phyloP scores from a whole-genome alignment of 1,284 basidiomycete genomes.

The Chalciporus piperatoides region DNA sequence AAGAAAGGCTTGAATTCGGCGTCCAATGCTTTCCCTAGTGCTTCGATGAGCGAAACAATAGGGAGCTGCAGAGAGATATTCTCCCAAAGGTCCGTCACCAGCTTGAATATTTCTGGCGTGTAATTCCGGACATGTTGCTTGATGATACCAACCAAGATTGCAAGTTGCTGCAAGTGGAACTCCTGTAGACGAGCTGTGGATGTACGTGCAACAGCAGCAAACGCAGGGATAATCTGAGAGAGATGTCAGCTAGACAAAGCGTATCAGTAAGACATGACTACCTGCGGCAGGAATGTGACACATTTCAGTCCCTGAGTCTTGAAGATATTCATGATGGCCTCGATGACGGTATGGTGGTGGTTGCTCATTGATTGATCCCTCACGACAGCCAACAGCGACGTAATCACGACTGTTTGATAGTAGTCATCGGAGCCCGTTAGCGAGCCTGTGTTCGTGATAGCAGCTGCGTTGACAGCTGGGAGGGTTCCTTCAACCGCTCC shows the following conservation, averaged over 20 bases:
- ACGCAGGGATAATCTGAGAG: constrained; percentile 92
- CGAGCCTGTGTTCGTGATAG: constrained; percentile 44
- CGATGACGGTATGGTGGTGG: constrained; percentile 92
- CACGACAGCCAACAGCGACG: constrained; percentile 83
- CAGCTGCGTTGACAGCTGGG: constrained; percentile 57
- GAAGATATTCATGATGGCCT: constrained; percentile 99
- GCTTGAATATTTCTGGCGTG: constrained; percentile 76
- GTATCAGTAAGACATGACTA: constrained; percentile 33
- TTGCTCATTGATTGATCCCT: constrained; percentile 84
- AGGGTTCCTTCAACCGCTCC: constrained; percentile 65
- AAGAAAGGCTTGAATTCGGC: constrained; percentile 98
- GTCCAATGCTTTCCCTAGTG: constrained; percentile 92
- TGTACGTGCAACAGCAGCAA: constrained; percentile 83
- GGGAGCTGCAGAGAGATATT: constrained; percentile 85
- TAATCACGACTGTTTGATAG: constrained; percentile 96
- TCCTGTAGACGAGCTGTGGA: constrained; percentile 85
- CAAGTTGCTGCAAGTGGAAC: constrained; percentile 94
- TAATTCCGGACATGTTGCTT: constrained; percentile 97
- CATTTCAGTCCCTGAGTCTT: constrained; percentile 97
- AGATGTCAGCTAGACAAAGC: constrained; percentile 6
- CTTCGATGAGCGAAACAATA: constrained; percentile 91
- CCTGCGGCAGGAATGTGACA: constrained; percentile 93
- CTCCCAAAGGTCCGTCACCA: constrained; percentile 90
- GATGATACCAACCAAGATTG: constrained; percentile 95
- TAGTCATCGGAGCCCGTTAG: constrained; percentile 81